Conservation (phyloP, 2,329 filamentous ascomycete genomes). For the Fusarium sp. region DNA sequence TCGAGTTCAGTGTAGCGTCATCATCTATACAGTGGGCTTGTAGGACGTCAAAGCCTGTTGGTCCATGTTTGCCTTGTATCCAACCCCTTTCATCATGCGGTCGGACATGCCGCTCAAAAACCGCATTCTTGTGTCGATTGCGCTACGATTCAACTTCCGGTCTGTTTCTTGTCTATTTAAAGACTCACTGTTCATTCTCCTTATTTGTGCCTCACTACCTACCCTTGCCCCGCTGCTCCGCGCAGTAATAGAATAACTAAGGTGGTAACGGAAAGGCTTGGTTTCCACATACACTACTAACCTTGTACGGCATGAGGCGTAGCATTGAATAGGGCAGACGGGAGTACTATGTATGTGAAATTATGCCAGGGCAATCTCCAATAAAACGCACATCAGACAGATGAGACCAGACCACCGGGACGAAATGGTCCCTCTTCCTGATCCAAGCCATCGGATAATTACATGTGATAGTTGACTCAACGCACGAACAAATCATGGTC, state of each 20-base stretch:
- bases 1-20: neutral
- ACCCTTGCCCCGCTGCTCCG: slow-evolving; percentile 42
- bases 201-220: slow-evolving; percentile 43
- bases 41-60: slow-evolving; percentile 41
- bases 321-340: neutral
- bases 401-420: neutral
- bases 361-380: too few species aligned
- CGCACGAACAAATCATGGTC: neutral
- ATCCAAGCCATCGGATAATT: neutral
- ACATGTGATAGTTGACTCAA: neutral
- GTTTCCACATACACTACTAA: neutral
- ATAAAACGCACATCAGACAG: neutral
- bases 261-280: slow-evolving; percentile 18
- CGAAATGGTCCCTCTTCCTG: slow-evolving; percentile 5
- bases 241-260: slow-evolving; percentile 29
- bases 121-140: slow-evolving; percentile 39
- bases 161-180: slow-evolving; percentile 43
- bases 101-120: slow-evolving; percentile 44
- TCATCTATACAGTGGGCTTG: slow-evolving; percentile 27
- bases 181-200: slow-evolving; percentile 43
- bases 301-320: neutral
- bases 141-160: slow-evolving; percentile 40
- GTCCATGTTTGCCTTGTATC: slow-evolving; percentile 44
- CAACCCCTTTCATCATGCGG: slow-evolving; percentile 43
- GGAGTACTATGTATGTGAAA: neutral